Conservation (phyloP, 2,329 filamentous ascomycete genomes). For the Cercospora beticola region DNA sequence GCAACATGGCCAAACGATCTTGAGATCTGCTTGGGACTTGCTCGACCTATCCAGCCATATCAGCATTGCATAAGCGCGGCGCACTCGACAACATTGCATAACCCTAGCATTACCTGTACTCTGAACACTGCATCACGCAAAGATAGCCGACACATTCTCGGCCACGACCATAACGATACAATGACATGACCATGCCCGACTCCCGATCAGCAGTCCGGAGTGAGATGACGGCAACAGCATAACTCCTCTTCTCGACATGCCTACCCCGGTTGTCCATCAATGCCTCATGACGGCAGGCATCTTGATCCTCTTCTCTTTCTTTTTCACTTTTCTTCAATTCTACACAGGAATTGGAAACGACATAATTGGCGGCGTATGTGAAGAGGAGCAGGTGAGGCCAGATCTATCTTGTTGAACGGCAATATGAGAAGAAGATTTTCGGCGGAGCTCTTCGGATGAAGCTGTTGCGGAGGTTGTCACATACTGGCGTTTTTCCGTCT, state of each 20-base stretch:
- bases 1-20: slow-evolving; percentile 11
- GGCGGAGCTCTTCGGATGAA: slow-evolving; percentile 10
- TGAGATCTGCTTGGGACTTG: background rate
- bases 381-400: slow-evolving; percentile 5
- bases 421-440: slow-evolving; percentile 11
- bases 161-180: slow-evolving; percentile 27
- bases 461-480: slow-evolving; percentile 15
- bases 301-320: slow-evolving; percentile 5
- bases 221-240: slow-evolving; percentile 21
- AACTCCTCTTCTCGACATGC: slow-evolving; percentile 23
- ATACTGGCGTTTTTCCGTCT: slow-evolving; percentile 18
- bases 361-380: slow-evolving; percentile 15
- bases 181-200: slow-evolving; percentile 28
- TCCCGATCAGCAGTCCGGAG: slow-evolving; percentile 14
- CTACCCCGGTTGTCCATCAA: slow-evolving; percentile 5
- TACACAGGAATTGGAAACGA: slow-evolving; percentile 10
- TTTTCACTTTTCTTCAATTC: slow-evolving; percentile 19
- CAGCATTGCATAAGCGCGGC: slow-evolving; percentile 21
- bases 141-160: slow-evolving; percentile 20
- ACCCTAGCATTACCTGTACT: slow-evolving; percentile 21
- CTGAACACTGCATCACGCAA: slow-evolving; percentile 21
- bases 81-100: slow-evolving; percentile 19
- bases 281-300: slow-evolving; percentile 1
- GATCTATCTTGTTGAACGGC: slow-evolving; percentile 11
- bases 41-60: slow-evolving; percentile 13